Base-by-base conservation (phyloP, 1,284 basidiomycete species). In the Malassezia sp. region DNA sequence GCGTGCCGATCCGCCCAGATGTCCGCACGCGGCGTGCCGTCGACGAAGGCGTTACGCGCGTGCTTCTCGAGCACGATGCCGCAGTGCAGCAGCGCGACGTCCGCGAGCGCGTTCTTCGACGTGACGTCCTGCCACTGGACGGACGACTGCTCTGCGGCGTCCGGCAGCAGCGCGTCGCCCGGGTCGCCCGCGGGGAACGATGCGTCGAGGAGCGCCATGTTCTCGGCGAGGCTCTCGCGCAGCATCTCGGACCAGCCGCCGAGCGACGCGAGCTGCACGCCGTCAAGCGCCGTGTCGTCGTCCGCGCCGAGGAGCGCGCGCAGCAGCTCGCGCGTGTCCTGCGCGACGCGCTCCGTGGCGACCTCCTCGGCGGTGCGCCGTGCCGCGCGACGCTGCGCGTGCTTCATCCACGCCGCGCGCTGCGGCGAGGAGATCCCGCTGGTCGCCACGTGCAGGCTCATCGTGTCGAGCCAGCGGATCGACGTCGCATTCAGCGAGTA, bases 361-460 rank as follows among this genome's bases (percentile, higher is more conserved):
- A 72, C 44, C 14, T 54, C 52, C 41, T 77, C 74, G 43, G 78
- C 73, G 40, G 77, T 74, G 21, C 76, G 75, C 20, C 63, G 56
- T 34, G 74, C 74, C 6, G 79, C 73, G 30, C 73, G 69, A 27
- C 41, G 72, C 39, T 85, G 86, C 45, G 79, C 77, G 66, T 89
- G 79, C 63, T 83, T 81, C 73, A 82, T 79, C 89, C 90, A 97
- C 2, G 84, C 84, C 0, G 88, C 86, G 0, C 90, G 80, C 68
- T 97, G 93, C 54, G 89, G 84, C 0, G 86, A 89, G 0, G 89
- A 91, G 47, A 97, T 91, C 5, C 93, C 91, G 51, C 84, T 83
- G 3, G 89, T 84, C 4, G 93, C 88, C 38, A 93, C 83, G 67
- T 99, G 91, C 9, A 99, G 75, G 1, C 87, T 81, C 80, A 97